Base-by-base conservation (phyloP, 768 basidiomycete species). In the Coprinellus micaceus region DNA sequence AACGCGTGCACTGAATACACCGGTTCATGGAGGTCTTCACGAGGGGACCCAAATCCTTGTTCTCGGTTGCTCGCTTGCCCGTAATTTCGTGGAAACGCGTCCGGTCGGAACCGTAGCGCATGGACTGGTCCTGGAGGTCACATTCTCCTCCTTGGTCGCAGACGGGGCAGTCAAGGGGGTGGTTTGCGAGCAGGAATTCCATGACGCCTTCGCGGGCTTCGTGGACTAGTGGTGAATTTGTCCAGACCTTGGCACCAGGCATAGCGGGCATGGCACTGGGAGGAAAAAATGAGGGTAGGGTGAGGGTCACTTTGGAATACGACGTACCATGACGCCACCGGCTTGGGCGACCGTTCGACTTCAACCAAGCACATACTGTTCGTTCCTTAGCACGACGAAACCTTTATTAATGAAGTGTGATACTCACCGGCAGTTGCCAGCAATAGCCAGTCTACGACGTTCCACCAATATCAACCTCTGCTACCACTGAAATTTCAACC, bases 121-220 rank as follows among this genome's bases (percentile, higher is more conserved):
- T 98, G 13, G 96, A 96, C 72, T 98, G 96, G 74, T 98, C 96
- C 77, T 98, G 96, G 7, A 98, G 82, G 70, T 98, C 95, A 70
- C 95, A 99, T 81, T 98, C 95, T 56, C 97, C 96, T 69, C 95
- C 96, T 74, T 98, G 95, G 69, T 99, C 97, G 66, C 97, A 99
- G 60, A 98, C 90, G 21, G 97, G 97, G 73, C 97, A 99, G 70
- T 99, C 97, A 54, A 99, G 81, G 2, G 97, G 97, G 66, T 99
- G 97, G 73, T 99, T 98, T 57, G 96, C 85, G 58, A 98, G 85
- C 37, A 98, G 81, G 74, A 98, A 97, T 68, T 98, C 97, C 97
- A 99, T 98, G 58, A 98, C 96, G 50, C 97, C 97, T 72, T 97
- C 94, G 21, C 88, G 82, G 62, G 89, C 91, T 79, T 91, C 88